Evolutionary conservation across 1,284 basidiomycete species (phyloP).

Genomic region (Thelephora terrestris): DNA sequence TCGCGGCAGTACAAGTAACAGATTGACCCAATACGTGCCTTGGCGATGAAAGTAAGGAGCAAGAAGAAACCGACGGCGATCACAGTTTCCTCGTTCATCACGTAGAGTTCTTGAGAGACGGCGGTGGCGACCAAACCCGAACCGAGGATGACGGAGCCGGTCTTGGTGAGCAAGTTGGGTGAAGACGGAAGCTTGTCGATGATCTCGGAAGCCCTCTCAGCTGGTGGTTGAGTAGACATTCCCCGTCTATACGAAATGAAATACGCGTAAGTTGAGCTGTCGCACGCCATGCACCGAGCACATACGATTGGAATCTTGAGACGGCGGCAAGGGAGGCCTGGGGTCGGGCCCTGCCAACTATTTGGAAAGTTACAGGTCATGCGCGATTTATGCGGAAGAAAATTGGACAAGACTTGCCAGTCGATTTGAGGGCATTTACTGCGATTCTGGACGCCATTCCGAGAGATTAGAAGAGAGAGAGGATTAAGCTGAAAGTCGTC

Average conservation of each 20-base stretch:
- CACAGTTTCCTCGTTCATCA: constrained; percentile 93
- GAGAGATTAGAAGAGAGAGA: constrained; percentile 10
- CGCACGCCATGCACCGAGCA: constrained; percentile 12
- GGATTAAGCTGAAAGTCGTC: no score
- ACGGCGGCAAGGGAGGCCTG: constrained; percentile 43
- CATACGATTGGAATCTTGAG: constrained; percentile 48
- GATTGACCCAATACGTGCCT: constrained; percentile 43
- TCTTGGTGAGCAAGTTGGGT: constrained; percentile 87
- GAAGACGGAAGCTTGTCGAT: constrained; percentile 90
- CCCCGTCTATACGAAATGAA: constrained; percentile 37
- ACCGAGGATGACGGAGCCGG: constrained; percentile 84
- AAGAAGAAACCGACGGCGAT: constrained; percentile 78
- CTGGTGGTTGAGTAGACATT: constrained; percentile 61
- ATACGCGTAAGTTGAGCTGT: constrained; percentile 1
- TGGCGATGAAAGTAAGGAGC: constrained; percentile 80
- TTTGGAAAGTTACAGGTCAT: background rate
- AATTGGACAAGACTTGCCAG: constrained; percentile 31
- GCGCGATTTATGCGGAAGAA: background rate
- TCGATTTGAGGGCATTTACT: constrained; percentile 50
- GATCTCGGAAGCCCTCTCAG: constrained; percentile 84
- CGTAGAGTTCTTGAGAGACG: constrained; percentile 96
- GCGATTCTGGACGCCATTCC: constrained; percentile 66
- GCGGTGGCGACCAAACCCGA: constrained; percentile 86
- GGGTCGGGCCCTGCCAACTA: constrained; percentile 38
- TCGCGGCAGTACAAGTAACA: background rate